These are phyloP conservation scores for Abelmoschus esculentus DNA, from an alignment of 345 rosid genomes.

Conservation along the genomic window DNA sequence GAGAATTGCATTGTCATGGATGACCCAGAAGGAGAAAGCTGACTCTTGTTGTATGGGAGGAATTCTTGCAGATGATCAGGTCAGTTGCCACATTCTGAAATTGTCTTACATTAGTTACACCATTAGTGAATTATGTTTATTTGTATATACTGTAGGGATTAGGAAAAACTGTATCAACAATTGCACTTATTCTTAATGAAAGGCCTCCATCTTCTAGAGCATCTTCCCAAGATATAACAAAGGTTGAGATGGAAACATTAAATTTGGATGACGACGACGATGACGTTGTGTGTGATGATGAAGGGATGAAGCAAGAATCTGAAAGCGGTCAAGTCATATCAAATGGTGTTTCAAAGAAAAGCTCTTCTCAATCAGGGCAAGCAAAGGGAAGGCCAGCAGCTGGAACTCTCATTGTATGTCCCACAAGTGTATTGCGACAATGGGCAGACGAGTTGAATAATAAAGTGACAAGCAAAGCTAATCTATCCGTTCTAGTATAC, in stretches of 20 bases:
- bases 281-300: constrained; percentile 23
- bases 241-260: constrained; percentile 43
- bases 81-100: constrained; percentile 16
- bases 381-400: constrained; percentile 75
- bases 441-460: constrained; percentile 81
- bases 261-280: constrained; percentile 34
- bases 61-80: constrained; percentile 99
- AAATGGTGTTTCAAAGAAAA: constrained; percentile 15
- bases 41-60: constrained; percentile 76
- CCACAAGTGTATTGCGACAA: constrained; percentile 95
- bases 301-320: constrained; percentile 22
- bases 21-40: constrained; percentile 76
- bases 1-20: constrained; percentile 98
- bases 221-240: constrained; percentile 25
- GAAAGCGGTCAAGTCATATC: constrained; percentile 19
- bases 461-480: constrained; percentile 65
- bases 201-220: constrained; percentile 42
- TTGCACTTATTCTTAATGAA: constrained; percentile 89
- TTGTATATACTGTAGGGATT: constrained; percentile 49
- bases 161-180: constrained; percentile 92
- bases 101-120: background rate
- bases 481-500: constrained; percentile 73
- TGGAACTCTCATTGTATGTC: constrained; percentile 97
- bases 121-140: background rate
- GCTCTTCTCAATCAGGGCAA: constrained; percentile 22